These are phyloP conservation scores for Vaccinium corymbosum DNA, from an alignment of 148 eudicot species.

Conservation along the genomic window DNA sequence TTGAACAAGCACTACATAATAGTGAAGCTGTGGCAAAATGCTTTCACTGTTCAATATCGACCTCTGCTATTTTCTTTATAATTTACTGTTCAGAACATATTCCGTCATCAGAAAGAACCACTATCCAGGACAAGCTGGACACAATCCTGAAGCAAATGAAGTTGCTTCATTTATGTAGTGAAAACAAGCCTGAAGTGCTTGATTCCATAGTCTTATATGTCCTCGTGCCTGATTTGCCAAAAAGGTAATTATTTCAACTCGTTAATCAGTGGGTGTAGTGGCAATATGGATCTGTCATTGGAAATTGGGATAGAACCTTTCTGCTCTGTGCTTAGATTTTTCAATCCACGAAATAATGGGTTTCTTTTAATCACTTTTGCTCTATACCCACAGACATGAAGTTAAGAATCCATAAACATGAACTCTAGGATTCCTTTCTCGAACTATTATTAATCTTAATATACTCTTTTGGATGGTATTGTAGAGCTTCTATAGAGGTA, in stretches of 20 bases:
- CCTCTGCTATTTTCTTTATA: slow-evolving; percentile 52
- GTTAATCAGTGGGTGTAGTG: background rate
- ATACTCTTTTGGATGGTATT: slow-evolving; percentile 12
- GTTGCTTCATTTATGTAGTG: slow-evolving; percentile 27
- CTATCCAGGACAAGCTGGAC: slow-evolving; percentile 47
- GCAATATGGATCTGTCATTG: background rate
- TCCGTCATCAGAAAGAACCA: slow-evolving; percentile 33
- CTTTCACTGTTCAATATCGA: slow-evolving; percentile 67
- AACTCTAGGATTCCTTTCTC: background rate
- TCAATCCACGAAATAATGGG: background rate
- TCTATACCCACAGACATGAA: background rate
- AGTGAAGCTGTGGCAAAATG: slow-evolving; percentile 80
- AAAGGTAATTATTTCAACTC: slow-evolving; percentile 44
- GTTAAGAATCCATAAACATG: background rate
- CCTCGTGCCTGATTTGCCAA: slow-evolving; percentile 87
- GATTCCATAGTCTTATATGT: slow-evolving; percentile 62
- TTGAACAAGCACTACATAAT: slow-evolving; percentile 74
- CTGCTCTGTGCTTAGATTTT: background rate
- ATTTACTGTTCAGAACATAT: slow-evolving; percentile 60
- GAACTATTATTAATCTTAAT: background rate
- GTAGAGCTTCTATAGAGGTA: slow-evolving; percentile 84
- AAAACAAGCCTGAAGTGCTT: slow-evolving; percentile 28
- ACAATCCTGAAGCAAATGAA: slow-evolving; percentile 45
- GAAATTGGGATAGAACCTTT: background rate
- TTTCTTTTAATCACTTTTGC: background rate